Base-by-base conservation (phyloP, 768 basidiomycete genomes). In the Naganishia randhawae region DNA sequence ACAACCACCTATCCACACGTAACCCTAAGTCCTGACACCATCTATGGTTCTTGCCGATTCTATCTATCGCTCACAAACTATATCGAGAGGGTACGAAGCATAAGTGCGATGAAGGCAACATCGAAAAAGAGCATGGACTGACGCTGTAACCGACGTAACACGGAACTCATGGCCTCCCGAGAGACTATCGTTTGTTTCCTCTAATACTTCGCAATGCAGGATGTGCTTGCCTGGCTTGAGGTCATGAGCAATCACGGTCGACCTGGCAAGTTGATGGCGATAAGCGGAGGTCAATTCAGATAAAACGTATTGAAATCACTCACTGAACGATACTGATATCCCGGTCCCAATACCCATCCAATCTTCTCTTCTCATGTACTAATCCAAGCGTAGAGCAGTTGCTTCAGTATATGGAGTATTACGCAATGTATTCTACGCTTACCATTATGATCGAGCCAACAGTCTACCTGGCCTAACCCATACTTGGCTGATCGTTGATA, bases 401-500 rank as follows among this genome's bases (percentile, higher is more conserved):
- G 10, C 19, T 31, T 55, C 31, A 37, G 45, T 42, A 48, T 48
- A 29, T 2, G 19, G n/a, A 8, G 33, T 16, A 35, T 32, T 13
- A 17, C 9, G 37, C 5, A 37, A n/a, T 7, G 50, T n/a, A 55
- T 52, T 14, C 33, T 62, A 16, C 64, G 48, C 9, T 66, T 63
- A 29, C 35, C 64, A 14, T 73, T 72, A 32, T 74, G 70, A 55
- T 78, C 77, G 4, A 78, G 73, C 77, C 77, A 78, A 57, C 77
- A 76, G 22, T 57, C 66, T 29, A 71, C 69, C 17, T 69, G 71
- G 22, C 77, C 77, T 5, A 78, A 55, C n/a, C 72, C 70, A 48
- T 73, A 78, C 25, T 67, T 68, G 14, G 68, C 64, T 7, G 74
- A 76, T 37, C 72, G 71, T 11, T 74, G 72, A 57, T 75, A 76